Base-by-base conservation (phyloP, 2,329 filamentous ascomycete genomes). In the Phialophora expanda region DNA sequence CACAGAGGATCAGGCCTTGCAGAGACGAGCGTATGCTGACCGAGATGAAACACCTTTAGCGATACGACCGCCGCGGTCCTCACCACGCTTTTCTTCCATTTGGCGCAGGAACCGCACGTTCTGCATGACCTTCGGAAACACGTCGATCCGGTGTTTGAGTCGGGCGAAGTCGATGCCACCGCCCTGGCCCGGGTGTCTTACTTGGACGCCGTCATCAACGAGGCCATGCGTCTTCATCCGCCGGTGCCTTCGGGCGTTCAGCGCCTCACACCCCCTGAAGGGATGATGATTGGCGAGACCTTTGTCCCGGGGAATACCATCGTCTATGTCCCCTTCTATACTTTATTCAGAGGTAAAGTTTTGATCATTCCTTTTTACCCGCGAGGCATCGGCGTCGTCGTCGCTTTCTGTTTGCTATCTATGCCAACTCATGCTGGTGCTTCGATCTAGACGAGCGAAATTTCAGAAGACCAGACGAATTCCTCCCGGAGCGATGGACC, bases 401-500 rank as follows among this genome's bases (percentile, higher is more conserved):
- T 30, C 28, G 7, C 28, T 30, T 30, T 30, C 30, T 30, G 2
- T 30, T 3, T 24, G 2, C 24, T 24, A 24, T 28, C 30, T 2
- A 38, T 58, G 4, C 38, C 12, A 7, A 44, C 56, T 46, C 17
- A 58, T 30, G 8, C 46, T 61, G n/a, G n/a, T n/a, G 1, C 11
- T 53, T 24, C 24, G 24, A 24, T 7, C 11, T 22, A 64, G 82
- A 85, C 58, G 73, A 78, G 1, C 74, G 76, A 50, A 28, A 51
- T 48, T 66, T 64, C 46, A 38, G 3, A 17, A 55, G 24, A 55
- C 64, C 64, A 22, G 62, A 67, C 0, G 74, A 77, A 24, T 79
- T 79, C 48, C 72, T 79, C 5, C 78, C 78, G 2, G 77, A 80
- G 53, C 71, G 78, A 38, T 80, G 78, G 78, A 77, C 74, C 1